Base-by-base conservation (phyloP, 1,284 basidiomycete genomes). In the Mycena sp. region DNA sequence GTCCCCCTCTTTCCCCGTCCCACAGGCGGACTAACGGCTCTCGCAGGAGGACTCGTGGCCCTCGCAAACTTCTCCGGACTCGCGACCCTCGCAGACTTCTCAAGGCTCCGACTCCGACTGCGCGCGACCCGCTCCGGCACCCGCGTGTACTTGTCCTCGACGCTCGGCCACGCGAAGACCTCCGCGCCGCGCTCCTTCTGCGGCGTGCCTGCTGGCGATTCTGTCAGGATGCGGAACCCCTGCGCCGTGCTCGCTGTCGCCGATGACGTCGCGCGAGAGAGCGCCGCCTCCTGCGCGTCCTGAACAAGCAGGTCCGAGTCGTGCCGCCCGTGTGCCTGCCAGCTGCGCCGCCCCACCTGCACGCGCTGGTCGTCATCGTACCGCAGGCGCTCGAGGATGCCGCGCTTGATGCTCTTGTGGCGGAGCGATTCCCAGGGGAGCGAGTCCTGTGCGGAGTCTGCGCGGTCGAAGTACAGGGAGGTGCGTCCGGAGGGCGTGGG, bases 341-440 rank as follows among this genome's bases (percentile, higher is more conserved):
- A 67, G 12, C 61, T 49, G 3, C 65, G 62, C 17, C 65, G 62
- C 29, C 49, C 32, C 6, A 63, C 44, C 14, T 48, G 3, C 7
- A 21, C 29, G 35, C 59, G 57, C 25, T 52, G 32, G 26, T 49
- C 37, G 12, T 45, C 58, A 38, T 67, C 65, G 38, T 51, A 53
- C 28, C 45, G 23, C 19, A 67, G 58, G 4, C 65, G 61, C 35
- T 58, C 65, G 49, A 67, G 62, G 32, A 67, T 67, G 25, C 55
- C 65, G 25, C 65, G 65, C 52, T 67, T 67, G 62, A 67, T 67
- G 62, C 65, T 67, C 59, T 64, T 67, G 55, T 67, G 65, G 45
- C 62, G 65, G 2, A 67, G 55, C 7, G 65, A 64, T 37, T 67
- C 65, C 65, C 65, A 67, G 26, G 65, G 65, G 5, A 64, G 41